phyloP scores from a whole-genome alignment of 164 flowering plant genomes.

The Akebia trifoliata region DNA sequence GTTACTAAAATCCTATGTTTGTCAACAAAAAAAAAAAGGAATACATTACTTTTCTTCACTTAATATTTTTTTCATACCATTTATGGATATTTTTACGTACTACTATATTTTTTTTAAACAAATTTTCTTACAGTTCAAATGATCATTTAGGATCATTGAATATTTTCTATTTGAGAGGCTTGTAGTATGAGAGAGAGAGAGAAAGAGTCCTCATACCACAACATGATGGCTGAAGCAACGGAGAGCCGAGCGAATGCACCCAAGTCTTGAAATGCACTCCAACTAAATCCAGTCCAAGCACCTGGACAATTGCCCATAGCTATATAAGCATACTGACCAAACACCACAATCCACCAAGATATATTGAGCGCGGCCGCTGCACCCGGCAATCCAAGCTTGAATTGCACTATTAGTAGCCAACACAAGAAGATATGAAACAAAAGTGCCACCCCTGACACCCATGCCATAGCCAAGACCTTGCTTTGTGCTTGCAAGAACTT shows the following conservation, averaged over 20 bases:
- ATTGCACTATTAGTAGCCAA: constrained; percentile 32
- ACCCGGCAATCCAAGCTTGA: constrained; percentile 17
- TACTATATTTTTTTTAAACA: too few species aligned
- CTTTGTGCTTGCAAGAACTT: constrained; percentile 35
- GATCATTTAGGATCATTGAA: neutral
- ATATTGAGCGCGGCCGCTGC: constrained; percentile 14
- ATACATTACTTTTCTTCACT: too few species aligned
- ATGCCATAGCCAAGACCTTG: constrained; percentile 33
- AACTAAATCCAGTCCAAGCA: constrained; percentile 24
- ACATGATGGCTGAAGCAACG: constrained; percentile 14
- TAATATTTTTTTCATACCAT: too few species aligned
- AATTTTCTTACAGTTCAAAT: neutral
- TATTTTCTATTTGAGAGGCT: too few species aligned
- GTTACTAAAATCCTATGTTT: too few species aligned
- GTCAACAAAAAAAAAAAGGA: too few species aligned
- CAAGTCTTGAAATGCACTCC: constrained; percentile 18
- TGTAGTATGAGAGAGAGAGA: neutral
- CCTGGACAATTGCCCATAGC: constrained; percentile 20
- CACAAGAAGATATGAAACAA: constrained; percentile 25
- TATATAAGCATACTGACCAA: constrained; percentile 19
- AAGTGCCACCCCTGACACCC: constrained; percentile 25
- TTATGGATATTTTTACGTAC: too few species aligned
- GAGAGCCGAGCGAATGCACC: constrained; percentile 11
- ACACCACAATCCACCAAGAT: constrained; percentile 15
- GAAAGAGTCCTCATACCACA: constrained; percentile 22